A percentile compares a stretch with the other conserved stretches of the same genome.
Evolutionary conservation across 306 rosid species (phyloP).

Genomic region (Crataegus laevigata): DNA sequence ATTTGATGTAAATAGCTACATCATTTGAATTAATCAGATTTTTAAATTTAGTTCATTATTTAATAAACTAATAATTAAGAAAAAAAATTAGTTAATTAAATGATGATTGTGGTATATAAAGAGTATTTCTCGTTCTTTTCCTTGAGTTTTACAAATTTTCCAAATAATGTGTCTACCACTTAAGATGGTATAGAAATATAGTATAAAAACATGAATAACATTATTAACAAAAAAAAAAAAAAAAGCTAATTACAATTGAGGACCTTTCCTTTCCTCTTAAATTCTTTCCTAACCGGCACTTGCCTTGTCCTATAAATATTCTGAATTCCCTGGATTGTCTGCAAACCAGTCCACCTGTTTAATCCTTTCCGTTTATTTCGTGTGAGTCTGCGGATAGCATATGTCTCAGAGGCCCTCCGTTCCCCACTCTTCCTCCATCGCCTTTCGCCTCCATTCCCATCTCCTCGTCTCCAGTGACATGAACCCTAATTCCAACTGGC

Average conservation of each 20-base stretch:
- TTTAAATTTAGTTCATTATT: too few relatives aligned
- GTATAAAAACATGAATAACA: too few relatives aligned
- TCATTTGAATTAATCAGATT: too few relatives aligned
- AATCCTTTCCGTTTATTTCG: neutral
- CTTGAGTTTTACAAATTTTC: too few relatives aligned
- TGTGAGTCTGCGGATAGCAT: conserved; percentile 20
- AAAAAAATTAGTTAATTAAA: too few relatives aligned
- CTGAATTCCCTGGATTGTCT: neutral
- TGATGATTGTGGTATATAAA: too few relatives aligned
- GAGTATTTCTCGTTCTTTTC: too few relatives aligned
- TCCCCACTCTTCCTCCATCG: conserved; percentile 64
- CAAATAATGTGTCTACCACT: too few relatives aligned
- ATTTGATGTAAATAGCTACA: too few relatives aligned
- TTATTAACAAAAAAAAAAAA: too few relatives aligned
- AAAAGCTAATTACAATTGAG: neutral
- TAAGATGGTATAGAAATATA: too few relatives aligned
- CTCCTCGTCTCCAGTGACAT: conserved; percentile 83
- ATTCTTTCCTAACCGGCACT: neutral
- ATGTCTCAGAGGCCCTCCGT: conserved; percentile 68
- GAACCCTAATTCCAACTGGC: conserved; percentile 57
- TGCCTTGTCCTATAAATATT: conserved; percentile 9
- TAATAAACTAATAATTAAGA: too few relatives aligned
- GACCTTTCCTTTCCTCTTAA: neutral
- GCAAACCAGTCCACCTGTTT: neutral
- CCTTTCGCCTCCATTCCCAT: conserved; percentile 75